Evolutionary conservation across 2,329 filamentous ascomycete genomes (phyloP).

Genomic region (Albifimbria verrucaria): DNA sequence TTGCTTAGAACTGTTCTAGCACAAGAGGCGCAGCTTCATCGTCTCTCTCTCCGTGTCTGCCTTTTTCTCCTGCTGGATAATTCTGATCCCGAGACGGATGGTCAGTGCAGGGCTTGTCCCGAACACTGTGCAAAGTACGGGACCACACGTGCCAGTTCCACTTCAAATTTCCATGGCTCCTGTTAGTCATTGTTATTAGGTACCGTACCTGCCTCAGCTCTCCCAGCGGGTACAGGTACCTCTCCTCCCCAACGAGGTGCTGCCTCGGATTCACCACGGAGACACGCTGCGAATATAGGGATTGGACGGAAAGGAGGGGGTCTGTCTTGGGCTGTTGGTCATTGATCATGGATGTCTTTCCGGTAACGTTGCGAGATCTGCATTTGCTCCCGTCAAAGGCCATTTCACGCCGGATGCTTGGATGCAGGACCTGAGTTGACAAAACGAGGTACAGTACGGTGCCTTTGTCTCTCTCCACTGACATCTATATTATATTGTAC

Average conservation of each 20-base stretch:
- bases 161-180: neutral
- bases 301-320: too few relatives aligned
- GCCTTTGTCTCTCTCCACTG: too few relatives aligned
- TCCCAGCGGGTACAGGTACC: too few relatives aligned
- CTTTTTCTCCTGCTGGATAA: too few relatives aligned
- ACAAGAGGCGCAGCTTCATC: too few relatives aligned
- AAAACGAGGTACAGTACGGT: too few relatives aligned
- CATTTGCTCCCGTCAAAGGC: neutral
- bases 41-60: too few relatives aligned
- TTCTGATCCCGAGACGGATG: neutral
- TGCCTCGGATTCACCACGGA: too few relatives aligned
- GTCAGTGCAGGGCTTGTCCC: neutral
- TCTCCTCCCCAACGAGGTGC: too few relatives aligned
- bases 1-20: too few relatives aligned
- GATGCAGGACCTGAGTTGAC: neutral
- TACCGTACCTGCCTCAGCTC: neutral
- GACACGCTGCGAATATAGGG: too few relatives aligned
- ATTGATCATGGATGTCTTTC: neutral
- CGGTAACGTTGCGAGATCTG: neutral
- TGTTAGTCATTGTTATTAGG: neutral
- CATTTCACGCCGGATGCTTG: neutral
- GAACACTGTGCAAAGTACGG: neutral
- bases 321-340: neutral
- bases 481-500: too few relatives aligned
- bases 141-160: neutral